phyloP scores from a whole-genome alignment of 2,329 filamentous ascomycete genomes.

The Coniochaeta pulveracea region DNA sequence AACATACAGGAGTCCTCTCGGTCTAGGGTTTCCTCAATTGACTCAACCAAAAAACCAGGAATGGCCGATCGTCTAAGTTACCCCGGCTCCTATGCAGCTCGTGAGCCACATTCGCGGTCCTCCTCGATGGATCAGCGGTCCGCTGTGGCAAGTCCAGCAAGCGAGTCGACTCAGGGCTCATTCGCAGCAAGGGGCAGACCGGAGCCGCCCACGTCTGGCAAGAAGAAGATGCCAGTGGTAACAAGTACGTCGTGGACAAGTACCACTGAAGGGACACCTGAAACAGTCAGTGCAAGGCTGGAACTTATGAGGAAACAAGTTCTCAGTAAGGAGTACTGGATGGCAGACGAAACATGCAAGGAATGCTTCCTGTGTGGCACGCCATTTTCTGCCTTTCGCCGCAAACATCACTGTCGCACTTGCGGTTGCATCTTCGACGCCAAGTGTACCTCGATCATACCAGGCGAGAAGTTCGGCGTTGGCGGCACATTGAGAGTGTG shows the following conservation, averaged over 20 bases:
- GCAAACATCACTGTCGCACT: slow-evolving; percentile 91
- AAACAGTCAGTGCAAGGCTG: slow-evolving; percentile 47
- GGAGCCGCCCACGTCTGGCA: slow-evolving; percentile 31
- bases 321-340: slow-evolving; percentile 94
- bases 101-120: slow-evolving; percentile 36
- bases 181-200: slow-evolving; percentile 35
- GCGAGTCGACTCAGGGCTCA: slow-evolving; percentile 45
- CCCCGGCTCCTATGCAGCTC: slow-evolving; percentile 30
- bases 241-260: no score
- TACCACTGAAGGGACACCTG: slow-evolving; percentile 43
- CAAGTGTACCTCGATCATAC: slow-evolving; percentile 87
- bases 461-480: slow-evolving; percentile 79
- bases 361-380: slow-evolving; percentile 91
- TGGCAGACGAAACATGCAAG: slow-evolving; percentile 96
- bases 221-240: slow-evolving; percentile 41
- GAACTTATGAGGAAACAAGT: slow-evolving; percentile 76
- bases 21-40: slow-evolving; percentile 17
- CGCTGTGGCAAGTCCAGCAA: slow-evolving; percentile 44
- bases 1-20: no score
- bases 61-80: slow-evolving; percentile 45
- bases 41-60: slow-evolving; percentile 31
- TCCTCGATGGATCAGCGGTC: slow-evolving; percentile 48
- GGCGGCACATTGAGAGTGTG: slow-evolving; percentile 78
- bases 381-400: slow-evolving; percentile 82
- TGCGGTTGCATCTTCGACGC: slow-evolving; percentile 99